phyloP scores from a whole-genome alignment of 768 basidiomycete species.

The Trametes punicea region DNA sequence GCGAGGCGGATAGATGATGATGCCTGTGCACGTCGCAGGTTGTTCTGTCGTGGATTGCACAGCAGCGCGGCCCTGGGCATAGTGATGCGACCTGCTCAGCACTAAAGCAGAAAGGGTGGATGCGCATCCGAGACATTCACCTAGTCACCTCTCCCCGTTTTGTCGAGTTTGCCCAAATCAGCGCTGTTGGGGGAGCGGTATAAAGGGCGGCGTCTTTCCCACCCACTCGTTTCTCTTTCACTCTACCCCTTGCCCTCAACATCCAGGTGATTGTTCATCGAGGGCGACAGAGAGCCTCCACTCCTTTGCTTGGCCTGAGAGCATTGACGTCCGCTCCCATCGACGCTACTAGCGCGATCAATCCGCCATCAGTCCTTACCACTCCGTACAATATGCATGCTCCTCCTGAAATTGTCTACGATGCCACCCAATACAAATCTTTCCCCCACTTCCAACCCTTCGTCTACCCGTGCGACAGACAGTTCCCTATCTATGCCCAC shows the following conservation, averaged over 20 bases:
- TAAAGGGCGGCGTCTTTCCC: conserved; percentile 15
- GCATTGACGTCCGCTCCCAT: background rate
- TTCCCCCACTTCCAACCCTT: conserved; percentile 8
- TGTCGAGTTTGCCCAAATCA: conserved; percentile 13
- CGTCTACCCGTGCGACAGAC: conserved; percentile 13
- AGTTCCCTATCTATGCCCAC: conserved; percentile 18
- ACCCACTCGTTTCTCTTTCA: background rate
- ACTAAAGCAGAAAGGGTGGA: conserved; percentile 6
- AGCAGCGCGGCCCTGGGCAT: background rate
- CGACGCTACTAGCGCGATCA: background rate
- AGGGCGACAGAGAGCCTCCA: conserved; percentile 5
- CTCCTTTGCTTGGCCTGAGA: conserved; percentile 10
- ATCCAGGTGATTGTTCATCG: conserved; percentile 17
- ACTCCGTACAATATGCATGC: conserved; percentile 7
- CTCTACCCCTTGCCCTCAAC: conserved; percentile 17
- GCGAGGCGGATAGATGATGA: background rate
- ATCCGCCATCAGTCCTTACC: conserved; percentile 2
- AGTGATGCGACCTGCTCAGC: background rate
- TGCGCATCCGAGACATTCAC: conserved; percentile 6
- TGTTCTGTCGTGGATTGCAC: background rate
- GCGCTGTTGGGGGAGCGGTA: conserved; percentile 7
- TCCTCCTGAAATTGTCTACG: background rate
- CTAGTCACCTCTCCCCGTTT: conserved; percentile 18
- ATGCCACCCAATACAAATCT: conserved; percentile 1
- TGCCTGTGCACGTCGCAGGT: background rate